Conservation (phyloP, 441 rosid species). For the Arabidopsis lyrata region DNA sequence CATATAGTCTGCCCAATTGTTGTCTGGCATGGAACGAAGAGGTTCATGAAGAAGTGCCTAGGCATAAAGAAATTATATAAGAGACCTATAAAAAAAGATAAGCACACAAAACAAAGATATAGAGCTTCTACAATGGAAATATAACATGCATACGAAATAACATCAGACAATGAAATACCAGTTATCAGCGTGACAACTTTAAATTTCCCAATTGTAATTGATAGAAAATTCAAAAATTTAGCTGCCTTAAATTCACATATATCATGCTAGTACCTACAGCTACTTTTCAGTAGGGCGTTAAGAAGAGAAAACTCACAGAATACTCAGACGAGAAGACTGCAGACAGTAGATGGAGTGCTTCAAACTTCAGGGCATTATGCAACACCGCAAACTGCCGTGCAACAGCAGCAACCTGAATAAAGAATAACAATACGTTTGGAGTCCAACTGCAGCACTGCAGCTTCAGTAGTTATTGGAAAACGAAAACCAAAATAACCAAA, state of each 20-base stretch:
- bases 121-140: conserved; percentile 18
- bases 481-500: conserved; percentile 16
- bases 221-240: not conserved
- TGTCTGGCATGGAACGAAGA: conserved; percentile 55
- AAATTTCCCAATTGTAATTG: not conserved
- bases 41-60: conserved; percentile 69
- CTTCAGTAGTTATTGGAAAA: not conserved
- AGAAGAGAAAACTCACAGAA: conserved; percentile 52
- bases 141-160: not conserved
- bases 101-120: not conserved
- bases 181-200: conserved; percentile 4
- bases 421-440: not conserved
- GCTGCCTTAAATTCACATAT: conserved; percentile 14
- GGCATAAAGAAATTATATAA: conserved; percentile 31
- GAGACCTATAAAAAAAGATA: conserved; percentile 9
- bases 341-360: conserved; percentile 80
- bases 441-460: not conserved
- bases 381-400: conserved; percentile 80
- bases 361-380: conserved; percentile 85
- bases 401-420: conserved; percentile 61
- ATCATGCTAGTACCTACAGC: conserved; percentile 16
- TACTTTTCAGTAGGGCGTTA: conserved; percentile 10
- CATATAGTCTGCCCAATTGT: conserved; percentile 69
- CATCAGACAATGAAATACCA: conserved; percentile 12
- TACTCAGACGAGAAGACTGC: conserved; percentile 68